These are phyloP conservation scores for Gastrodia elata DNA, from an alignment of 106 monocot species.

Conservation along the genomic window DNA sequence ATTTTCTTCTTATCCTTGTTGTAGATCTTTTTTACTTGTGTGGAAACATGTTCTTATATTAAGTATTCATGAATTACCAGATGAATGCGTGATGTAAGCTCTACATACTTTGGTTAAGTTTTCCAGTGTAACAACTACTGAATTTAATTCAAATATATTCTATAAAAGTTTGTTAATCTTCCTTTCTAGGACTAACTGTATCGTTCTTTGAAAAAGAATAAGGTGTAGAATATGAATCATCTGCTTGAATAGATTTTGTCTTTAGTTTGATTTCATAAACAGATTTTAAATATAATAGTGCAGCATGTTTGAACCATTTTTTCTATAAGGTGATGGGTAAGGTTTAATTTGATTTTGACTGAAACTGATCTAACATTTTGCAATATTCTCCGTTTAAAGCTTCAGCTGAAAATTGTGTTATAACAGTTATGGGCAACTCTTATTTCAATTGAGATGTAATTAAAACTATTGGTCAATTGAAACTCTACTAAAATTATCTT, in stretches of 20 bases:
- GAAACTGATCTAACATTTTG: background rate
- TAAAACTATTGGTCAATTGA: background rate
- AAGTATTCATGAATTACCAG: background rate
- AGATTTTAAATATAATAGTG: background rate
- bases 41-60: background rate
- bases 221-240: too few species aligned
- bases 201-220: too few species aligned
- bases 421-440: too few species aligned
- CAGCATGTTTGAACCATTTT: background rate
- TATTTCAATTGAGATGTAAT: background rate
- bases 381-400: background rate
- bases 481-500: background rate
- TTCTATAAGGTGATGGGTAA: background rate
- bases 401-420: background rate
- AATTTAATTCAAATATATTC: background rate
- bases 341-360: too few species aligned
- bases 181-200: background rate
- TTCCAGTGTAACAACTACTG: background rate
- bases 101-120: background rate
- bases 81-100: background rate
- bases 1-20: background rate
- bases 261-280: background rate
- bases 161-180: background rate
- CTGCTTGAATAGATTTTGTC: background rate
- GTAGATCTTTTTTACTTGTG: background rate